Percentiles rank a stretch among this genome's conserved stretches.
phyloP scores from a whole-genome alignment of 1,139 yeast species.

The Lodderomyces jiufengensis region DNA sequence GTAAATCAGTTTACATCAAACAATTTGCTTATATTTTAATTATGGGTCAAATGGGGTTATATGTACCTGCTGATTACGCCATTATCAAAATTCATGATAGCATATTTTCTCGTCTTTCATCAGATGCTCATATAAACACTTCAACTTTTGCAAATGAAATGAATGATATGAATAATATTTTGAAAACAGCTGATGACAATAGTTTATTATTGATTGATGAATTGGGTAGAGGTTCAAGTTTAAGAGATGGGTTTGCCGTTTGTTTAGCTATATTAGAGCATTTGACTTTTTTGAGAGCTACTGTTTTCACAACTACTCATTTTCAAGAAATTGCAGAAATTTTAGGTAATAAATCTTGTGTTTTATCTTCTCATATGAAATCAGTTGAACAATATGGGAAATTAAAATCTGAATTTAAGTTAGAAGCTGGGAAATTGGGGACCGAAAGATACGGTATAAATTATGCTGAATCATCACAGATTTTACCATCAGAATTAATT shows the following conservation, averaged over 20 bases:
- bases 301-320: slow-evolving; percentile 37
- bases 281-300: slow-evolving; percentile 20
- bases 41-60: slow-evolving; percentile 51
- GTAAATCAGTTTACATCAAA: slow-evolving; percentile 48
- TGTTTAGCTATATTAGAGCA: slow-evolving; percentile 35
- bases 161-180: slow-evolving; percentile 43
- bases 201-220: slow-evolving; percentile 49
- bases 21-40: slow-evolving; percentile 44
- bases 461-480: slow-evolving; percentile 15
- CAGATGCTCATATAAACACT: slow-evolving; percentile 36
- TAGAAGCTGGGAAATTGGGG: slow-evolving; percentile 17
- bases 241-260: slow-evolving; percentile 38
- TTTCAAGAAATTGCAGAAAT: slow-evolving; percentile 33
- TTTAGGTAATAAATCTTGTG: slow-evolving; percentile 24
- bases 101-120: slow-evolving; percentile 44
- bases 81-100: slow-evolving; percentile 37
- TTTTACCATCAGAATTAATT: slow-evolving; percentile 19
- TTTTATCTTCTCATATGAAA: slow-evolving; percentile 26
- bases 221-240: slow-evolving; percentile 47
- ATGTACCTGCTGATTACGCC: slow-evolving; percentile 46
- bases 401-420: slow-evolving; percentile 25
- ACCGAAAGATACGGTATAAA: slow-evolving; percentile 25
- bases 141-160: slow-evolving; percentile 50
- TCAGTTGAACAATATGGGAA: slow-evolving; percentile 16
- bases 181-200: slow-evolving; percentile 25